These are phyloP conservation scores for Paracamarosporium sp. DNA, from an alignment of 2,329 filamentous ascomycete species.

Conservation along the genomic window DNA sequence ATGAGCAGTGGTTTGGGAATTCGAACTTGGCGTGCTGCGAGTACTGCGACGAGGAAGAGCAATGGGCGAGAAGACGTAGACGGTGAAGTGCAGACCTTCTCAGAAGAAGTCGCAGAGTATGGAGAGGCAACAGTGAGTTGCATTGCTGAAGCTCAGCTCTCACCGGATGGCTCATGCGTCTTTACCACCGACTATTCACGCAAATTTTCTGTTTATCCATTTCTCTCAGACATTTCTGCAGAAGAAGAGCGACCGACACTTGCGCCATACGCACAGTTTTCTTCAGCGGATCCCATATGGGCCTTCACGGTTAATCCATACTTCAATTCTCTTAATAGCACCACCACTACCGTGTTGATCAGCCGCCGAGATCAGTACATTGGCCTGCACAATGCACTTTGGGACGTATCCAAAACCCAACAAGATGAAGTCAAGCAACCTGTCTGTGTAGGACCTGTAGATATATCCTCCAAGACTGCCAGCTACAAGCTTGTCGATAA, in stretches of 20 bases:
- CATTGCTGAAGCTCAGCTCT: constrained; percentile 39
- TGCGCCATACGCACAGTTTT: constrained; percentile 54
- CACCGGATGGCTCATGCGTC: constrained; percentile 63
- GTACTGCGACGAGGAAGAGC: not conserved
- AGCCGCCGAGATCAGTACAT: constrained; percentile 63
- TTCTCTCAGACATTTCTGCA: constrained; percentile 19
- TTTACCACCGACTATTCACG: constrained; percentile 62
- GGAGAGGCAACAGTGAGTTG: constrained; percentile 24
- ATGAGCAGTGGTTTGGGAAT: not conserved
- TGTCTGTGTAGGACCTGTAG: constrained; percentile 14
- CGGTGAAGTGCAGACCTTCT: not conserved
- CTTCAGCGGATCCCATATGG: constrained; percentile 59
- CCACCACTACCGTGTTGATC: constrained; percentile 59
- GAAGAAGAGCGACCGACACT: constrained; percentile 34
- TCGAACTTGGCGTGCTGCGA: constrained; percentile 1
- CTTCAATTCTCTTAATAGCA: constrained; percentile 59
- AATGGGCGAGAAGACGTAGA: not conserved
- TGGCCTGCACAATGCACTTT: constrained; percentile 61
- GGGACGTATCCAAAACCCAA: constrained; percentile 35
- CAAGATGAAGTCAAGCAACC: constrained; percentile 14
- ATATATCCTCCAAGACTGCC: constrained; percentile 46
- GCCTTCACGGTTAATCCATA: constrained; percentile 62
- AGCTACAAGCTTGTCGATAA: constrained; percentile 63
- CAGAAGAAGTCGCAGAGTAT: not conserved
- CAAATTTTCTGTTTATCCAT: constrained; percentile 59